Evolutionary conservation across 306 rosid species (phyloP).

Genomic region (Rosa persica): DNA sequence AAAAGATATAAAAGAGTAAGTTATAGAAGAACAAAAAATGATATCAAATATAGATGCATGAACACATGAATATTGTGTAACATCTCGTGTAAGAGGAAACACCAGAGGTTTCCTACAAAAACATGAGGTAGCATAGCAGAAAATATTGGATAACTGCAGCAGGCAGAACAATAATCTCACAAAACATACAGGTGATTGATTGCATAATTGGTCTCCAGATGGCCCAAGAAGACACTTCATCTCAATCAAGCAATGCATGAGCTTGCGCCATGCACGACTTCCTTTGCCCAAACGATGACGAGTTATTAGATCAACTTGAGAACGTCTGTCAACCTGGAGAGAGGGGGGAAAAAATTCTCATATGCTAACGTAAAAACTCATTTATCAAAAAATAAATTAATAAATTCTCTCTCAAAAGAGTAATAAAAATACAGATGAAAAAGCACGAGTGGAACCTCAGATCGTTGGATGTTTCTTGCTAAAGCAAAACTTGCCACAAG

Average conservation of each 20-base stretch:
- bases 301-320: constrained; percentile 58
- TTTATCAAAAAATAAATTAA: not conserved
- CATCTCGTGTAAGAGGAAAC: not conserved
- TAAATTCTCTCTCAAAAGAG: not conserved
- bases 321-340: constrained; percentile 87
- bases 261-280: constrained; percentile 87
- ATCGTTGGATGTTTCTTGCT: constrained; percentile 94
- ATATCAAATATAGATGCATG: not conserved
- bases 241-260: constrained; percentile 75
- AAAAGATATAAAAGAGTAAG: not conserved
- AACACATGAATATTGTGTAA: not conserved
- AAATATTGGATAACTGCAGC: constrained; percentile 21
- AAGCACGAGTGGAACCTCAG: constrained; percentile 66
- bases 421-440: constrained; percentile 19
- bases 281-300: constrained; percentile 67
- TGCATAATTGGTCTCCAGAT: constrained; percentile 64
- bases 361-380: constrained; percentile 25
- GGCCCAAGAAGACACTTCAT: constrained; percentile 92
- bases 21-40: not conserved
- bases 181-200: constrained; percentile 71
- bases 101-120: not conserved
- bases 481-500: constrained; percentile 96
- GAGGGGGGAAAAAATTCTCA: constrained; percentile 28
- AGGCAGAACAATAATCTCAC: constrained; percentile 11
- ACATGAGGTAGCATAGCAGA: not conserved